Base-by-base conservation (phyloP, 768 basidiomycete species). In the Termitomyces sp. region DNA sequence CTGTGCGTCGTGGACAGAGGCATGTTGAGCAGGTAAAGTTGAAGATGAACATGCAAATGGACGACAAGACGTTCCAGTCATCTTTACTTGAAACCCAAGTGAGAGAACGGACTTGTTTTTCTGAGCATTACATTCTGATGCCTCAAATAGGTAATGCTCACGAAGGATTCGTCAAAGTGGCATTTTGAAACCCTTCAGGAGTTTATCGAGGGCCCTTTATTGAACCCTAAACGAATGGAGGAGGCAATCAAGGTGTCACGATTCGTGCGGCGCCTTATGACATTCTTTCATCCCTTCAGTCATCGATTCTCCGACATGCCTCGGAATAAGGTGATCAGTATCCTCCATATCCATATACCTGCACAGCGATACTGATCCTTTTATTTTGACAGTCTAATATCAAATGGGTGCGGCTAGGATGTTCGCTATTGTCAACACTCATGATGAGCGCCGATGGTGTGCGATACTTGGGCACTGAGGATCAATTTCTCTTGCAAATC, bases 81-180 rank as follows among this genome's bases (percentile, higher is more conserved):
- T 80, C 78, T 40, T 74, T 99, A 48, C 76, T 94, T 21, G 93
- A 97, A 62, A 92, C 93, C 2, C 90, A 93, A 71, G 93, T 93
- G 51, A 57, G 55, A 37, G 17, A 12, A n/a, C 32, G 66, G 12
- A 66, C 12, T 40, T 2, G 22, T 26, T 45, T n/a, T 8, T 38
- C 19, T 41, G 30, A 14, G 21, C 12, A 34, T 14, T 17, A 14
- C 45, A 37, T 37, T 30, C 56, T 55, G 34, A 60, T 35, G 2
- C 26, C n/a, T 24, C 19, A 11, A 17, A 34, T 60, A 92, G 90
- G 89, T 96, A 12, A 87, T 91, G 76, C 75, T 87, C 28, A 88
- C 86, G 10, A 94, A 92, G 65, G 95, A 98, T 61, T 84, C 90
- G 58, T 81, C 82, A 5, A 93, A 90, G 62, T 99, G 97, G 97